Evolutionary conservation across 192 early-diverging fungal genomes (phyloP), one percentile per base, ranked within the genome.

Genomic region (Podila epigama): DNA sequence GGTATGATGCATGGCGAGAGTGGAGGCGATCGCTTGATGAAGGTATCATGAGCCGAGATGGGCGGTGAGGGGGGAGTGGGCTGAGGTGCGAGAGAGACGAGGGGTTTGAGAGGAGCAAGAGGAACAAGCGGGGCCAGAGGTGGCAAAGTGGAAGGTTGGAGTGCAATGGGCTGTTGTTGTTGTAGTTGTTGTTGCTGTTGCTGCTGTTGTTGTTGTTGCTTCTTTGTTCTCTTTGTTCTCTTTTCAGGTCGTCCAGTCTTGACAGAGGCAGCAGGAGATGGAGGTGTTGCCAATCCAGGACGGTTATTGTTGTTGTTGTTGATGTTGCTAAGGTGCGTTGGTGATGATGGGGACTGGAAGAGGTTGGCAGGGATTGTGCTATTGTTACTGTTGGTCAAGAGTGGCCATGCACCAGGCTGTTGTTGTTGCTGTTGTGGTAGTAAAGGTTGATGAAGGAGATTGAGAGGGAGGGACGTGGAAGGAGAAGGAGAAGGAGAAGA

Each of bases 81-180:
- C 36, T 67, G 58, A 25, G 75, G 70, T 10, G 70, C 73, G 15
- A 77, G 40, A 44, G 73, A 55, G 33, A 68, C 48, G 25, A 77
- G 57, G n/a, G 73, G 66, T 34, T 82, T 79, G 35, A 79, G 28
- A 2, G 81, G 75, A 20, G 77, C 81, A 32, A 69, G 52, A 3
- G 53, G 48, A 16, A 39, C 51, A 35, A 40, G 34, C 18, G 71
- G 61, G 18, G 66, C 60, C 31, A 77, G 40, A 10, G 66, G 16
- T 18, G 66, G 50, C 25, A 51, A 25, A 5, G 70, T 22, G 0
- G 51, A 35, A 16, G 65, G 54, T 31, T 57, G 66, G 39, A 60
- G 20, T n/a, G n/a, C n/a, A n/a, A n/a, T n/a, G n/a, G n/a, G n/a
- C n/a, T n/a, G n/a, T n/a, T n/a, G n/a, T n/a, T n/a, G n/a, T n/a